A percentile compares a stretch with the other conserved stretches of the same genome.
These are phyloP conservation scores for Coccomyxa sp. DNA, from an alignment of 139 green algal genomes.

Conservation along the genomic window DNA sequence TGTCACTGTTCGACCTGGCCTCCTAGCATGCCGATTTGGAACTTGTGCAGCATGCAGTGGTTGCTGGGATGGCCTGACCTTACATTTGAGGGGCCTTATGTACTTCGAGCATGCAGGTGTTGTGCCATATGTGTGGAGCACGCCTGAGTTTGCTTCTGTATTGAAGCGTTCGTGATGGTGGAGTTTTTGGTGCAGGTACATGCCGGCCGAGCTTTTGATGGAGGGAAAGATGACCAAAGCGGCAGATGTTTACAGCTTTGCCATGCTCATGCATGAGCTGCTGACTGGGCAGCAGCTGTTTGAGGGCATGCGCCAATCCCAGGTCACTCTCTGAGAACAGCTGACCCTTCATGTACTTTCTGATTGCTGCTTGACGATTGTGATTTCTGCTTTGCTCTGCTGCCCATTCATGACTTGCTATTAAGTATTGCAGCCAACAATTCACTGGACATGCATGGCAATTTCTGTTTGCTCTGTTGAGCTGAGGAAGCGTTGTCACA, in stretches of 20 bases:
- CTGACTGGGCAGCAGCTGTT: constrained; percentile 19
- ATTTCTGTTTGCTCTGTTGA: neutral
- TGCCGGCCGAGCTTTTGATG: constrained; percentile 37
- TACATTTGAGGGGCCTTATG: no score
- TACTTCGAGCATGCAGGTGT: no score
- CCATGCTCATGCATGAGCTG: constrained; percentile 39
- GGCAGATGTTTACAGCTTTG: constrained; percentile 43
- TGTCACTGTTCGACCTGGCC: neutral
- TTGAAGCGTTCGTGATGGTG: neutral
- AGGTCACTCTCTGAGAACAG: neutral
- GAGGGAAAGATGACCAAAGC: constrained; percentile 21
- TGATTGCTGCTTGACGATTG: neutral
- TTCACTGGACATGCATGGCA: neutral
- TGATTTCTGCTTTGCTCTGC: neutral
- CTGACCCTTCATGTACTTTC: neutral
- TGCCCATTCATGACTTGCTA: neutral
- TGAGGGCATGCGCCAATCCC: constrained; percentile 18
- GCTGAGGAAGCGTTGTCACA: neutral
- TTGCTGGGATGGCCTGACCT: no score
- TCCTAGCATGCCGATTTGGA: neutral
- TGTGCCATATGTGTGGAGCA: no score
- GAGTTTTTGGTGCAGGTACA: constrained; percentile 11
- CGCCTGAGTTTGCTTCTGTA: neutral
- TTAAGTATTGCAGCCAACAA: neutral
- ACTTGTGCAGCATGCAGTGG: no score